Conservation (phyloP, 2,329 filamentous ascomycete species). For the Fusarium verticillioides region DNA sequence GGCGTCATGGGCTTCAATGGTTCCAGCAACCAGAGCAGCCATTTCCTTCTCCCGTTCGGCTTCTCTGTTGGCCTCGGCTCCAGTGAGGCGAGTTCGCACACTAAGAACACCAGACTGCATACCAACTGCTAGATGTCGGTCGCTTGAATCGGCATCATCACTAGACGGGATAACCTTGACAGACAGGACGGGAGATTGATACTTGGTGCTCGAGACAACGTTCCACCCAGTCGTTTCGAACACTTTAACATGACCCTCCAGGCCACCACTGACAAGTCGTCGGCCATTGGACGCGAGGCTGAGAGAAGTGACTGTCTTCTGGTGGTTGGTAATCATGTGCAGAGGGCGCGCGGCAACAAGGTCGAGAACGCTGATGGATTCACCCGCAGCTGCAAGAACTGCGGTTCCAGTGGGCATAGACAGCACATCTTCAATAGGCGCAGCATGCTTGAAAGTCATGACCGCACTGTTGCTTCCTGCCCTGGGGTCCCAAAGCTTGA, state of each 20-base stretch:
- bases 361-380: slow-evolving; percentile 90
- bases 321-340: slow-evolving; percentile 90
- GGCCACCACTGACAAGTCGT: slow-evolving; percentile 84
- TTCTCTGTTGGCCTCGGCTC: slow-evolving; percentile 80
- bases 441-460: slow-evolving; percentile 96
- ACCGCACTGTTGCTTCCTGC: slow-evolving; percentile 72
- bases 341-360: slow-evolving; percentile 90
- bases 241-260: slow-evolving; percentile 97
- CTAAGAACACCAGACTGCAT: slow-evolving; percentile 95
- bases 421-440: slow-evolving; percentile 88
- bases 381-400: slow-evolving; percentile 85
- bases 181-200: slow-evolving; percentile 88
- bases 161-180: slow-evolving; percentile 73
- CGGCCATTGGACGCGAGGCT: slow-evolving; percentile 82
- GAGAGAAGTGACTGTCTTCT: slow-evolving; percentile 95
- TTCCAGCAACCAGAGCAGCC: slow-evolving; percentile 81
- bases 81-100: slow-evolving; percentile 87
- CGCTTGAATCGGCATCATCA: slow-evolving; percentile 65
- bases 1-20: slow-evolving; percentile 80
- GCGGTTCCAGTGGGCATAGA: slow-evolving; percentile 88
- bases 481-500: slow-evolving; percentile 92
- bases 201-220: slow-evolving; percentile 94
- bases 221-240: slow-evolving; percentile 97
- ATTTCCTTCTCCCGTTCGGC: slow-evolving; percentile 85
- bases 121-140: slow-evolving; percentile 93